Evolutionary conservation across 345 rosid species (phyloP).

Genomic region (Murraya koenigii): DNA sequence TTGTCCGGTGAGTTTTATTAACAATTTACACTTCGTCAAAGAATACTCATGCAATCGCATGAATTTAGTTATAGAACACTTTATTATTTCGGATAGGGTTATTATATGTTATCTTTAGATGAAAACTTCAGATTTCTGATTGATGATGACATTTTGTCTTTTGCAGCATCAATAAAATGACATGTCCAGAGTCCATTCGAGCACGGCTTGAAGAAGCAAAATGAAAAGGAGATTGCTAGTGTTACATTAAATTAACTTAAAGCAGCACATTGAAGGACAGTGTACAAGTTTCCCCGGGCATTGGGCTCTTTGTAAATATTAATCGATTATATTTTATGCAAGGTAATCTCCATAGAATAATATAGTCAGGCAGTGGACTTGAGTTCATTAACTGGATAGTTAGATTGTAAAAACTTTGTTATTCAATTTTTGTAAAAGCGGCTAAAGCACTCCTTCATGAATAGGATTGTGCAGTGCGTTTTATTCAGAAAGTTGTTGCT

Average conservation of each 20-base stretch:
- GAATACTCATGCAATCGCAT: neutral
- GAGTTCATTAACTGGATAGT: neutral
- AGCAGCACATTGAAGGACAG: neutral
- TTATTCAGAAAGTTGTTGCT: neutral
- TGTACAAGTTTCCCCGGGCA: neutral
- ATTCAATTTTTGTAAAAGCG: neutral
- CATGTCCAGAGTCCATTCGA: conserved; percentile 46
- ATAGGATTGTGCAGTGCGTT: neutral
- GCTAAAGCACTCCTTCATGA: neutral
- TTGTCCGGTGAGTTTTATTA: conserved; percentile 53
- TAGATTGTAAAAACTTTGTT: neutral
- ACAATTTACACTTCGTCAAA: neutral
- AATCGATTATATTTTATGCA: neutral
- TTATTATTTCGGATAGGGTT: neutral
- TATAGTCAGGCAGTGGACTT: neutral
- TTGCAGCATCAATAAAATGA: conserved; percentile 63
- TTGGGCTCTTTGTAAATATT: conserved; percentile 18
- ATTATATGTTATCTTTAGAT: neutral
- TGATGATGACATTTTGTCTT: neutral
- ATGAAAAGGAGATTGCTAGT: conserved; percentile 25
- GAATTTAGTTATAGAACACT: neutral
- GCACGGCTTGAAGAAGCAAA: conserved; percentile 49
- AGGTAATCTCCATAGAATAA: neutral
- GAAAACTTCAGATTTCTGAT: neutral
- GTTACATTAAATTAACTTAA: neutral